Evolutionary conservation across 1,284 basidiomycete genomes (phyloP).

Genomic region (Bjerkandera adusta): DNA sequence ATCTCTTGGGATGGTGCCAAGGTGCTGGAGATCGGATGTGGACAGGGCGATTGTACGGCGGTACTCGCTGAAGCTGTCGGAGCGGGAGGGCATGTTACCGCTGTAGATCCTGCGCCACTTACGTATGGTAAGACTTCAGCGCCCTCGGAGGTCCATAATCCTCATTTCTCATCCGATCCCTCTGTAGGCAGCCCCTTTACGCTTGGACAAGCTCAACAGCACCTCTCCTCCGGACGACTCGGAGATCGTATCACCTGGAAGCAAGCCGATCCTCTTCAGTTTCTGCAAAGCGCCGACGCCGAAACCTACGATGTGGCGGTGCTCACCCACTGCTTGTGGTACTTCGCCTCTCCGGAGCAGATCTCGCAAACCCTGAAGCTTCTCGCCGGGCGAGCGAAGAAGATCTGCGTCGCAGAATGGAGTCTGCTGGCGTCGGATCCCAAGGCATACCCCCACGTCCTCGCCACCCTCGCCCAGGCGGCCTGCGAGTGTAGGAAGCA

Average conservation of each 20-base stretch:
- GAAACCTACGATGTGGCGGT: slow-evolving; percentile 24
- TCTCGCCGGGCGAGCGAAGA: slow-evolving; percentile 26
- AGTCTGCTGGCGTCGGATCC: slow-evolving; percentile 27
- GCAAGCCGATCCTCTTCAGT: slow-evolving; percentile 33
- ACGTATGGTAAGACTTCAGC: slow-evolving; percentile 32
- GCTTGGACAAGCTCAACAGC: slow-evolving; percentile 38
- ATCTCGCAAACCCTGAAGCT: slow-evolving; percentile 33
- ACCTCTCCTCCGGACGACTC: slow-evolving; percentile 31
- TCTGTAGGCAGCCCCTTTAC: slow-evolving; percentile 36
- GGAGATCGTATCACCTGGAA: slow-evolving; percentile 38
- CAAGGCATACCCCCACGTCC: slow-evolving; percentile 33
- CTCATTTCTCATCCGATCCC: neutral
- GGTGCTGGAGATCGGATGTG: slow-evolving; percentile 42
- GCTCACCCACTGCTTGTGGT: slow-evolving; percentile 36
- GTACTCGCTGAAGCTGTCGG: slow-evolving; percentile 39
- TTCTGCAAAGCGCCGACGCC: slow-evolving; percentile 22
- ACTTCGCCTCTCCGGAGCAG: slow-evolving; percentile 36
- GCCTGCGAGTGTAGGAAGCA: slow-evolving; percentile 36
- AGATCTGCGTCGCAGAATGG: slow-evolving; percentile 39
- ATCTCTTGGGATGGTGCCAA: slow-evolving; percentile 28
- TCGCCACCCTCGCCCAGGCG: slow-evolving; percentile 38
- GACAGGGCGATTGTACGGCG: slow-evolving; percentile 42
- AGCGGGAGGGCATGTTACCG: slow-evolving; percentile 35
- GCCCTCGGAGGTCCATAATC: neutral
- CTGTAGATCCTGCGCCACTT: slow-evolving; percentile 38